These are phyloP conservation scores for Candida hungchunana DNA, from an alignment of 805 yeast genomes.

Conservation along the genomic window DNA sequence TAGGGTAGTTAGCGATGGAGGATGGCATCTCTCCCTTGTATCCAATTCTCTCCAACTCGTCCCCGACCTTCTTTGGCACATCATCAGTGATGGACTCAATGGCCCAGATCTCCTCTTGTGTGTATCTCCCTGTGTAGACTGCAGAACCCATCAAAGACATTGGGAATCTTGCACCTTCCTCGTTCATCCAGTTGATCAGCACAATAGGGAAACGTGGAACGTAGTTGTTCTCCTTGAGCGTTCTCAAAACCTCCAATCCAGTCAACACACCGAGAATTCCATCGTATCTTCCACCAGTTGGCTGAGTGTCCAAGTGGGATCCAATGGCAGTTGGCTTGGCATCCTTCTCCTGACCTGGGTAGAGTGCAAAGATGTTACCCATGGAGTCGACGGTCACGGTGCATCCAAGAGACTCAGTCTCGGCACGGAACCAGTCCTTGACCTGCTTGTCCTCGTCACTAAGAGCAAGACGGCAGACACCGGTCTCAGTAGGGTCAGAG, in stretches of 20 bases:
- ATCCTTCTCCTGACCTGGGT: conserved; percentile 48
- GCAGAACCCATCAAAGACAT: conserved; percentile 60
- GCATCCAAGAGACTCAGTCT: conserved; percentile 52
- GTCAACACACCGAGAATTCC: conserved; percentile 67
- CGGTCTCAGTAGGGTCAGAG: conserved; percentile 46
- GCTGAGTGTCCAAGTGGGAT: conserved; percentile 74
- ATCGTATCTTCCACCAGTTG: conserved; percentile 74
- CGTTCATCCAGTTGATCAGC: conserved; percentile 68
- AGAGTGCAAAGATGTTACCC: conserved; percentile 66
- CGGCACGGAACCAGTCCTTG: conserved; percentile 60
- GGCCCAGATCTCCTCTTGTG: conserved; percentile 45
- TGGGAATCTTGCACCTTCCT: conserved; percentile 79
- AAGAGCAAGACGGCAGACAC: conserved; percentile 63
- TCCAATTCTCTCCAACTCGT: conserved; percentile 58
- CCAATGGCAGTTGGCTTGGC: conserved; percentile 62
- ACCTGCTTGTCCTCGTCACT: conserved; percentile 59
- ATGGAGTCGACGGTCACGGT: conserved; percentile 54
- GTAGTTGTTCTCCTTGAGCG: conserved; percentile 53
- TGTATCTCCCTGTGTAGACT: conserved; percentile 56
- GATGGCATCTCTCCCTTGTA: conserved; percentile 52
- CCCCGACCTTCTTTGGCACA: conserved; percentile 42
- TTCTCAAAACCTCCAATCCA: conserved; percentile 63
- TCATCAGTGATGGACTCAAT: conserved; percentile 52
- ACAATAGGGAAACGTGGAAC: conserved; percentile 63
- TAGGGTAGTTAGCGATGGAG: conserved; percentile 44